phyloP scores from a whole-genome alignment of 1,284 basidiomycete genomes.

The Cryptococcus wingfieldii region DNA sequence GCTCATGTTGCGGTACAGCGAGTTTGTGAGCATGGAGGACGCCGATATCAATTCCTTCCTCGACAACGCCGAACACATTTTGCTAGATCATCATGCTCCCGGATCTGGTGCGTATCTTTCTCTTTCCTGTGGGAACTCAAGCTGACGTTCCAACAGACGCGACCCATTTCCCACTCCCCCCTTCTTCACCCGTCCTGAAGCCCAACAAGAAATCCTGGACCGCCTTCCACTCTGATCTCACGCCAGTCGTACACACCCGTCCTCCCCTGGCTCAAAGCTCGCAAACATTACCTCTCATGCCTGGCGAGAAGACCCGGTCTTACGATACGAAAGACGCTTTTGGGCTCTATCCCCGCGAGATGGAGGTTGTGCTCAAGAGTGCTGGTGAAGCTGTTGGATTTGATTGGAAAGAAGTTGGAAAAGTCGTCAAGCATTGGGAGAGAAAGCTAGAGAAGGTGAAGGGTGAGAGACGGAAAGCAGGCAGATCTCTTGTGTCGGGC shows the following conservation, averaged over 20 bases:
- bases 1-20: conserved; percentile 8
- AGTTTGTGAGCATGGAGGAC: conserved; percentile 24
- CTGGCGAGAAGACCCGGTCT: conserved; percentile 29
- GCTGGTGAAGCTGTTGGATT: conserved; percentile 35
- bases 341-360: conserved; percentile 24
- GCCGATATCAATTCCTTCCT: conserved; percentile 38
- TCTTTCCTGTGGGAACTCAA: background rate
- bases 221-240: conserved; percentile 13
- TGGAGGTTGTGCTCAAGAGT: conserved; percentile 24
- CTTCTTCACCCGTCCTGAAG: background rate
- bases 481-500: background rate
- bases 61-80: conserved; percentile 23
- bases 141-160: conserved; percentile 1
- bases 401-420: conserved; percentile 12
- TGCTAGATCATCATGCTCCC: conserved; percentile 26
- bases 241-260: background rate
- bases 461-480: background rate
- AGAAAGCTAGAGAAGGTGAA: conserved; percentile 22
- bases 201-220: conserved; percentile 20
- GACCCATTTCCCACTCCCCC: conserved; percentile 20
- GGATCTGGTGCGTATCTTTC: conserved; percentile 8
- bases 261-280: conserved; percentile 4
- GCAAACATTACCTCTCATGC: conserved; percentile 29
- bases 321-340: conserved; percentile 27
- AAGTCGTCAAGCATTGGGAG: conserved; percentile 31